Evolutionary conservation across 2,329 filamentous ascomycete genomes (phyloP).

Genomic region (Ceratocystis destructans): DNA sequence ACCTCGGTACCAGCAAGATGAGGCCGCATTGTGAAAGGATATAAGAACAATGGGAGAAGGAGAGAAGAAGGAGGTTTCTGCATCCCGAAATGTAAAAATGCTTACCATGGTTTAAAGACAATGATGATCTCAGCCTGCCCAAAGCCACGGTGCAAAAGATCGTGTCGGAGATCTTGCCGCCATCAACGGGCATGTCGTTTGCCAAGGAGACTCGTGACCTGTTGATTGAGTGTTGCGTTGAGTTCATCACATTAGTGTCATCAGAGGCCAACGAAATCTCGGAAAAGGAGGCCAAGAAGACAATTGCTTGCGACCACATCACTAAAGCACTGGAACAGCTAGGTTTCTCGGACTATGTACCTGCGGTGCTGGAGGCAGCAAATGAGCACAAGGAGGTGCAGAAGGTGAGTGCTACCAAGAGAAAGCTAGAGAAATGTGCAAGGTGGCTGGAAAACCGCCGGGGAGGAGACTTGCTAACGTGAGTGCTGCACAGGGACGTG

Average conservation of each 20-base stretch:
- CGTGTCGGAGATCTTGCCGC: constrained; percentile 79
- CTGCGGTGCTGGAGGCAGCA: constrained; percentile 72
- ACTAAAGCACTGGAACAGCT: constrained; percentile 86
- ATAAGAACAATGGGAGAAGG: not conserved
- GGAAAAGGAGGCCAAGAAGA: constrained; percentile 98
- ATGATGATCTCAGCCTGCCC: constrained; percentile 50
- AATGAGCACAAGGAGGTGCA: constrained; percentile 85
- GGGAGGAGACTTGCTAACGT: not conserved
- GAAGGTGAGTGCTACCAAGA: constrained; percentile 47
- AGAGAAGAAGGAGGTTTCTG: not conserved
- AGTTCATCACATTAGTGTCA: constrained; percentile 97
- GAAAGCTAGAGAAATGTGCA: not conserved
- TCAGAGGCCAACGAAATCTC: constrained; percentile 98
- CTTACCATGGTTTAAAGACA: constrained; percentile 23
- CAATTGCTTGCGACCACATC: constrained; percentile 95
- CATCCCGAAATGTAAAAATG: not conserved
- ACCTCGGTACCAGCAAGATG: not conserved
- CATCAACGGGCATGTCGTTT: constrained; percentile 64
- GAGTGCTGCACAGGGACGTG: constrained; percentile 63
- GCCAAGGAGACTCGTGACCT: constrained; percentile 91
- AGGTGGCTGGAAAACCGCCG: too few species aligned
- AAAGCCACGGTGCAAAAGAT: constrained; percentile 70
- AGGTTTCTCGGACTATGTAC: constrained; percentile 84
- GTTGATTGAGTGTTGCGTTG: constrained; percentile 95
- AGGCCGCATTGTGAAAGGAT: not conserved